Base-by-base conservation (phyloP, 1,139 yeast species). In the Suhomyces chickasaworum region DNA sequence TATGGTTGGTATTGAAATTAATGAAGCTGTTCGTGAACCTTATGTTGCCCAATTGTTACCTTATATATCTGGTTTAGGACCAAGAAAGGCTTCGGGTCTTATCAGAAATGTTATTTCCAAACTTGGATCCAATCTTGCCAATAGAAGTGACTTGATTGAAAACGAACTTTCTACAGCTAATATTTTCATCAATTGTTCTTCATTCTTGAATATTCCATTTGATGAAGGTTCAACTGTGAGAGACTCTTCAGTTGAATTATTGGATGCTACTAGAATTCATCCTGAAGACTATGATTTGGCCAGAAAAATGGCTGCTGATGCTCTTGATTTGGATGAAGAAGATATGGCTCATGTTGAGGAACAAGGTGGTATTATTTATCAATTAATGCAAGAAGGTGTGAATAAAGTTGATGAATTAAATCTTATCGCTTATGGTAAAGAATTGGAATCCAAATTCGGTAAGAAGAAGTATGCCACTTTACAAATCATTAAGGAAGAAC, bases 281-380 rank as follows among this genome's bases (percentile, higher is more conserved):
- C 99, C 99, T 3, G 98, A 95, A 66, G 99, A 93, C 67, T 93
- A 93, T 63, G 96, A 89, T 51, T 77, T 93, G 57, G 98, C 98
- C 2, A 82, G 95, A 47, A 93, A 93, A 63, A 91, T 93, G 90
- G 98, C 98, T 8, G 95, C 97, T 2, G 99, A 93, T 73, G 98
- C 99, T 1, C 76, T 93, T 53, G 99, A 95, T 60, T 78, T 90
- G 54, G 97, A 91, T 60, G 99, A 95, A 60, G 98, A 91, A 66
- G 97, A 91, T 57, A 78, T 89, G 61, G 89, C 85, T 3, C 95
- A 86, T 48, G 74, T 86, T 51, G 95, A 88, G 56, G 77, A 73
- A 51, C 79, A 75, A 53, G 95, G 96, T 48, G 97, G 96, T 39
- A 90, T 91, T 10, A 86, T 93, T 50, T 85, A 85, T 51, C 85